A percentile compares a stretch with the other conserved stretches of the same genome.
These are phyloP conservation scores for Penicillium maclennaniae DNA, from an alignment of 495 filamentous ascomycete species.

Conservation along the genomic window DNA sequence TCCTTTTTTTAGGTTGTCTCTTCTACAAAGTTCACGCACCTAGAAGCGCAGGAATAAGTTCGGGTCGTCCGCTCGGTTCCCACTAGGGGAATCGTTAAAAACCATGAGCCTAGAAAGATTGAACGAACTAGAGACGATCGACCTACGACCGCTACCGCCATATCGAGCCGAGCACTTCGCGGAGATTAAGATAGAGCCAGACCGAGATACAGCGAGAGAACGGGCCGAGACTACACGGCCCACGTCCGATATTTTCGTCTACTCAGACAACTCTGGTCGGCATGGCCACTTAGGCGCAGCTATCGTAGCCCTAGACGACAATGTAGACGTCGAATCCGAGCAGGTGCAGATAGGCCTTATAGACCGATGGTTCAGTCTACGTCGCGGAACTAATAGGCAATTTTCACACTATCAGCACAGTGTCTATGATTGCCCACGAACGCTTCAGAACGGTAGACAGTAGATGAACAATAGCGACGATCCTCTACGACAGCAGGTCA, in stretches of 20 bases:
- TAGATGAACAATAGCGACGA: constrained; percentile 2
- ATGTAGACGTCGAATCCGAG: constrained; percentile 6
- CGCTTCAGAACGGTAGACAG: background rate
- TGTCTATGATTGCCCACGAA: constrained; percentile 9
- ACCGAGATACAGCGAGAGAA: constrained; percentile 20
- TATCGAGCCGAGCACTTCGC: constrained; percentile 20
- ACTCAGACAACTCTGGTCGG: constrained; percentile 14
- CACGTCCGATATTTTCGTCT: constrained; percentile 6
- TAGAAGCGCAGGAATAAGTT: background rate
- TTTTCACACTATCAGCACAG: constrained; percentile 17
- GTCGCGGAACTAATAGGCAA: constrained; percentile 24
- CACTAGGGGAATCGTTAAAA: background rate
- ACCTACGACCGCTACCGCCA: constrained; percentile 15
- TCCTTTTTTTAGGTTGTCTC: no score
- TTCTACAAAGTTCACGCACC: no score
- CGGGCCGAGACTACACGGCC: constrained; percentile 7
- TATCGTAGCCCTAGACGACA: constrained; percentile 2
- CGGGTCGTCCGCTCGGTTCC: background rate
- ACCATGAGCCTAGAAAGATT: constrained; percentile 8
- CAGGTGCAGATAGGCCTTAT: no score
- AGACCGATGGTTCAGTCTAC: constrained; percentile 23
- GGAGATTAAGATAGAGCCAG: constrained; percentile 19
- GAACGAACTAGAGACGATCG: constrained; percentile 19
- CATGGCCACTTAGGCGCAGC: constrained; percentile 12
- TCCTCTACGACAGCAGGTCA: constrained; percentile 19